These are phyloP conservation scores for Dactylellina parvicollis DNA, from an alignment of 2,329 filamentous ascomycete genomes.

Conservation along the genomic window DNA sequence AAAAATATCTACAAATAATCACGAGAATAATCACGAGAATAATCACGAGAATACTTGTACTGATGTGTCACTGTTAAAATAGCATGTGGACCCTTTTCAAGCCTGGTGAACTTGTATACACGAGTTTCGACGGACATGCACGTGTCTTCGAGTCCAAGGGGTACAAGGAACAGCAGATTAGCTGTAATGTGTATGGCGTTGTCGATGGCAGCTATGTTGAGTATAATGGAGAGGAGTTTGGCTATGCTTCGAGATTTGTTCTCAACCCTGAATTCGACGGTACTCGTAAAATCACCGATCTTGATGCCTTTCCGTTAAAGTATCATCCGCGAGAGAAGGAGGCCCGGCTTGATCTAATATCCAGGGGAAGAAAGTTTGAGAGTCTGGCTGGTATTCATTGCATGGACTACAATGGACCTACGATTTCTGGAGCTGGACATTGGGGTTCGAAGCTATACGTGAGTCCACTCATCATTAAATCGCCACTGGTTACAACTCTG, in stretches of 20 bases:
- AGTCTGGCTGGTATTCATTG: conserved; percentile 65
- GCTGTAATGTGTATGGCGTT: conserved; percentile 60
- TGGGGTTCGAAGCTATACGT: conserved; percentile 53
- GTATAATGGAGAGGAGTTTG: conserved; percentile 65
- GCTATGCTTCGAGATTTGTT: conserved; percentile 61
- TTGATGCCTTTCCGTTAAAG: conserved; percentile 64
- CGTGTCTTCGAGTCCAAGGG: conserved; percentile 59
- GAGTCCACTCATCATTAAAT: background rate
- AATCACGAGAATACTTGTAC: background rate
- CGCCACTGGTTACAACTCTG: conserved; percentile 20
- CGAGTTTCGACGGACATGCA: conserved; percentile 61
- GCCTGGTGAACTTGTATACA: conserved; percentile 63
- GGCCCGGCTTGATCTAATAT: conserved; percentile 60
- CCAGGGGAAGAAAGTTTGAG: conserved; percentile 65
- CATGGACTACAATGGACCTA: conserved; percentile 63
- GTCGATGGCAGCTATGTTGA: conserved; percentile 64
- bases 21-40: conserved; percentile 22
- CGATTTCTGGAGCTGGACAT: conserved; percentile 45
- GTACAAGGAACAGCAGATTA: conserved; percentile 58
- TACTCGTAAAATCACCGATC: conserved; percentile 63
- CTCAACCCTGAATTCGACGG: conserved; percentile 63
- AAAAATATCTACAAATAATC: conserved; percentile 52
- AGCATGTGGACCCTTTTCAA: conserved; percentile 67
- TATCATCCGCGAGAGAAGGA: conserved; percentile 62
- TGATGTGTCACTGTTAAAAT: too few relatives aligned